phyloP scores from a whole-genome alignment of 2,329 filamentous ascomycete species.

The Neocucurbitaria cava region DNA sequence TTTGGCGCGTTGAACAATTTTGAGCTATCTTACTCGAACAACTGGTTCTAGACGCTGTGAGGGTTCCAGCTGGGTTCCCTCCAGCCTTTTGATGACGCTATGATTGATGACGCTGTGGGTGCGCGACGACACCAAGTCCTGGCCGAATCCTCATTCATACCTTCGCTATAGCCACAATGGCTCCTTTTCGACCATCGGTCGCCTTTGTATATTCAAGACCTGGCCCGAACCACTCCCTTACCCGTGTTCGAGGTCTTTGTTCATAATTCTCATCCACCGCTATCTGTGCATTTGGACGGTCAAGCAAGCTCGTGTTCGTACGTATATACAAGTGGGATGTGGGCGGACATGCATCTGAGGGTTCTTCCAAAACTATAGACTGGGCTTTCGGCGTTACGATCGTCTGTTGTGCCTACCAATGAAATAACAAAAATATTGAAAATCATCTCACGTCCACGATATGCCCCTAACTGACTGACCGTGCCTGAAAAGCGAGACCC shows the following conservation, averaged over 20 bases:
- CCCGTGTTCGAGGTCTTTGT: constrained; percentile 29
- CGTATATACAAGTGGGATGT: constrained; percentile 27
- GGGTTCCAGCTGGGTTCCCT: constrained; percentile 15
- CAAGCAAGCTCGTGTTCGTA: constrained; percentile 23
- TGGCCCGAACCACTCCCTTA: constrained; percentile 29
- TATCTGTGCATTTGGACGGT: constrained; percentile 13
- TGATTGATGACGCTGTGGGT: constrained; percentile 50
- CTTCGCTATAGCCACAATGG: constrained; percentile 20
- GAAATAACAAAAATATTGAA: constrained; percentile 18
- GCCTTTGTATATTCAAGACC: constrained; percentile 46
- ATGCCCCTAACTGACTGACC: background rate
- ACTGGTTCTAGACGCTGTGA: constrained; percentile 43
- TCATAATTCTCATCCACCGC: constrained; percentile 21
- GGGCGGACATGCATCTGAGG: constrained; percentile 21
- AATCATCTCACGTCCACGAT: background rate
- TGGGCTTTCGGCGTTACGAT: constrained; percentile 27
- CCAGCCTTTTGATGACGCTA: constrained; percentile 37
- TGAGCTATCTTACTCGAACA: constrained; percentile 35
- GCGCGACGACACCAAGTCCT: constrained; percentile 30
- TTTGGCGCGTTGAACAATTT: constrained; percentile 33
- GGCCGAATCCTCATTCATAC: constrained; percentile 29
- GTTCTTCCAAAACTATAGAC: constrained; percentile 32
- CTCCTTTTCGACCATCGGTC: constrained; percentile 38
- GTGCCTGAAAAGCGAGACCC: constrained; percentile 1
- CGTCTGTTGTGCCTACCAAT: constrained; percentile 12